These are phyloP conservation scores for Xylaria venustula DNA, from an alignment of 495 filamentous ascomycete species.

Conservation along the genomic window DNA sequence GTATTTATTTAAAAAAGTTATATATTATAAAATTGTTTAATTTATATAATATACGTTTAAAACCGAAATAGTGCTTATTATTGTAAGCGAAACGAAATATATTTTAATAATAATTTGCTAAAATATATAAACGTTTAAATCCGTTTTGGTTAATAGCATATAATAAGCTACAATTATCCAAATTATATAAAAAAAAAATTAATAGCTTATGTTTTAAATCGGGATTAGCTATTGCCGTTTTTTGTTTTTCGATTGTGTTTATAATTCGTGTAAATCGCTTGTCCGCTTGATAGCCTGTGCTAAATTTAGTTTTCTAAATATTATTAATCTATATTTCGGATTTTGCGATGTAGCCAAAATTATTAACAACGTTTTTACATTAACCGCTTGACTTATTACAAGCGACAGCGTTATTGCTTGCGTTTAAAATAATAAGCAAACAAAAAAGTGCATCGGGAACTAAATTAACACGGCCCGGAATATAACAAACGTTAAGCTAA, in stretches of 20 bases:
- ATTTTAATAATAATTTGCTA: neutral
- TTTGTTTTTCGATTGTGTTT: too few species aligned
- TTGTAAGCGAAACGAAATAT: neutral
- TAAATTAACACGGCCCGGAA: neutral
- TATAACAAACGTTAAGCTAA: neutral
- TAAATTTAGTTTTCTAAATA: too few species aligned
- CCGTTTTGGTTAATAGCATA: neutral
- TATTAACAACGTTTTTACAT: neutral
- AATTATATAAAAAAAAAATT: too few species aligned
- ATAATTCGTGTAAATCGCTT: too few species aligned
- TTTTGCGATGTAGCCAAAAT: too few species aligned
- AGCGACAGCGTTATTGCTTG: neutral
- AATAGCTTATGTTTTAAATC: neutral
- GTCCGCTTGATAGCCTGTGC: too few species aligned
- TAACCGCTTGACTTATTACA: neutral
- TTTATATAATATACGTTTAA: neutral
- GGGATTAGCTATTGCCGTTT: neutral
- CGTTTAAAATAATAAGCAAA: neutral
- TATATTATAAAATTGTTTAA: neutral
- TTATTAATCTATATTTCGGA: too few species aligned
- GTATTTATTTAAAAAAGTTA: neutral
- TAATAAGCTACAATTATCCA: neutral
- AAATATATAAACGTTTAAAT: neutral
- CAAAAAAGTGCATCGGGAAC: neutral
- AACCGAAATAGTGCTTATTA: neutral